These are phyloP conservation scores for Fennellomyces sp. DNA, from an alignment of 371 early-diverging fungal species.

Conservation along the genomic window DNA sequence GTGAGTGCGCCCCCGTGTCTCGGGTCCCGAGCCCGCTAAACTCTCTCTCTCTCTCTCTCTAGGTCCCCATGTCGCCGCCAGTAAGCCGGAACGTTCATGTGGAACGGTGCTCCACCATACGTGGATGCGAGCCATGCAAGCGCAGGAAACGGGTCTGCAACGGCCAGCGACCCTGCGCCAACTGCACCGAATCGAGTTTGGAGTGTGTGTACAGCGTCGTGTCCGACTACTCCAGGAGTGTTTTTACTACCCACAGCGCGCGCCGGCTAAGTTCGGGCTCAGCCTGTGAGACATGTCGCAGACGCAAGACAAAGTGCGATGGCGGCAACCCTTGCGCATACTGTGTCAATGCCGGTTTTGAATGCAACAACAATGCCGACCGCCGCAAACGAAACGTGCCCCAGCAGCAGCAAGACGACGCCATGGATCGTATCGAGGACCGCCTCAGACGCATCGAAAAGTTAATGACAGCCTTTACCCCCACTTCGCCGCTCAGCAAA, in stretches of 20 bases:
- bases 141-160: constrained; percentile 24
- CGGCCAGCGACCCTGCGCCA: constrained; percentile 26
- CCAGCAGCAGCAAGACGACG: not conserved
- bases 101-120: constrained; percentile 25
- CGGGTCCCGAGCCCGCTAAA: too few species aligned
- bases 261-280: constrained; percentile 51
- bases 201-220: constrained; percentile 34
- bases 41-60: not conserved
- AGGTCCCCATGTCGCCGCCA: not conserved
- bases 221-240: constrained; percentile 29
- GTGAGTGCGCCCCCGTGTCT: too few species aligned
- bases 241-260: constrained; percentile 36
- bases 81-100: constrained; percentile 16
- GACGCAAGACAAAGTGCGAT: constrained; percentile 58
- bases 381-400: constrained; percentile 26
- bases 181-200: constrained; percentile 16
- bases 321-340: constrained; percentile 50
- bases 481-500: constrained; percentile 17
- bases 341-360: constrained; percentile 43
- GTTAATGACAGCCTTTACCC: constrained; percentile 52
- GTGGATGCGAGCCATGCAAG: constrained; percentile 30
- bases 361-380: constrained; percentile 52
- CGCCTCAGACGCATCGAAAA: constrained; percentile 49
- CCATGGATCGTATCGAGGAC: constrained; percentile 55
- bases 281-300: constrained; percentile 54